Base-by-base conservation (phyloP, 2,329 filamentous ascomycete species). In the Cyphellophora attinorum region DNA sequence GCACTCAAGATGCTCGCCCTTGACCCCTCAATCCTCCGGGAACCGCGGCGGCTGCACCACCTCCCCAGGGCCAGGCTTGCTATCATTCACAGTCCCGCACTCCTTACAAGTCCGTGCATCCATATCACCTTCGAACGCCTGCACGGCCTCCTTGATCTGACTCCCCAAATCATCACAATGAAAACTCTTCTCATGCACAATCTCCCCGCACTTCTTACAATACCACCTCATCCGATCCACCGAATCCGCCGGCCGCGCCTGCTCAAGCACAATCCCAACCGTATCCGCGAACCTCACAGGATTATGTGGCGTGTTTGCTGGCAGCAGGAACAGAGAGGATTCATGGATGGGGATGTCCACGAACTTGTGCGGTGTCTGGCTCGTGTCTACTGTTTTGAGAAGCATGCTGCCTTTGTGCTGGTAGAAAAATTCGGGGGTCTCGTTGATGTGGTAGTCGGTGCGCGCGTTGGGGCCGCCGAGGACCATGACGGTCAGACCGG, bases 361-460 rank as follows among this genome's bases (percentile, higher is more conserved):
- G 62, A 93, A 93, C 31, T 64, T 54, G 1, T 58, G 58, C 40
- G 56, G 69, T 58, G 38, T 68, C 60, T 52, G 65, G 39, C 52
- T 55, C 5, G 60, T 60, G 53, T 95, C 85, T 44, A 95, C 83
- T 11, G 91, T 82, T 57, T 93, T 93, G 49, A 98, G 80, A 38
- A 91, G 70, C 89, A 96, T 95, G 47, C 81, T 79, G 47, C 91
- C 91, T 51, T 79, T 79, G 72, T 94, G 78, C 62, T 96, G 89
- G 71, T 91, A 96, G 76, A 96, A 98, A 80, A 88, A 96, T 61
- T 96, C 91, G 10, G 91, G 79, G 0, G 89, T 96, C 51, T 78
- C 68, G 70, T 96, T 96, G 73, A 96, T 89, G 71, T 96, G 91
- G 69, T 95, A 98, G 69, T 96, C 91, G 37, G 88, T 95, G 45